Evolutionary conservation across 257 asterid genomes (phyloP).

Genomic region (Solanum ossicruentum): DNA sequence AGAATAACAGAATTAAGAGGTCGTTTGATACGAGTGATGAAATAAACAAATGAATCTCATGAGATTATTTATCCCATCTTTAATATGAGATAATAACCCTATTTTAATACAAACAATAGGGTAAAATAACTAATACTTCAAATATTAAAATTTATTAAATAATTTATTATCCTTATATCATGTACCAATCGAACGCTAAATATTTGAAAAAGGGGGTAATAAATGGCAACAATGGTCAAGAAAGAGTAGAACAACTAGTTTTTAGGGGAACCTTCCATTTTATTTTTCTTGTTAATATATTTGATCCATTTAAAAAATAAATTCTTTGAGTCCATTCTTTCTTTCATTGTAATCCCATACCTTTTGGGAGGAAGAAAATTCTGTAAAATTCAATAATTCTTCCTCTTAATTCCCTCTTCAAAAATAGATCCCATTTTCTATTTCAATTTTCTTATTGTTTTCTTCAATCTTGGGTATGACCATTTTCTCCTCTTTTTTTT

Average conservation of each 20-base stretch:
- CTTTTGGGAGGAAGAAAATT: constrained; percentile 10
- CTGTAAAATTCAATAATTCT: background rate
- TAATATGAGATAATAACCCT: too few relatives aligned
- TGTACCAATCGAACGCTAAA: background rate
- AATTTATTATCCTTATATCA: background rate
- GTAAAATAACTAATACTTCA: background rate
- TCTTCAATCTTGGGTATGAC: background rate
- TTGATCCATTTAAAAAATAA: background rate
- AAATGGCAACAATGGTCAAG: background rate
- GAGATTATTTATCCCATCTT: background rate
- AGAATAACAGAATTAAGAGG: background rate
- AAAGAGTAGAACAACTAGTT: background rate
- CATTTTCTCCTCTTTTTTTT: background rate
- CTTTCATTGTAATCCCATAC: background rate
- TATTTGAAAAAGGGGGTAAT: background rate
- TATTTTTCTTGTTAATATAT: background rate
- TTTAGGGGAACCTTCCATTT: constrained; percentile 20
- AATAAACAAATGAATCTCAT: too few relatives aligned
- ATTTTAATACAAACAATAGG: too few relatives aligned
- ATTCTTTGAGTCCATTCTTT: background rate
- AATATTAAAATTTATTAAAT: too few relatives aligned
- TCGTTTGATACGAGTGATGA: too few relatives aligned
- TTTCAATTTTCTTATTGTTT: background rate
- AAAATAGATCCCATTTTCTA: background rate
- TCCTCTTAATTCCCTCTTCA: background rate